These are phyloP conservation scores for Populus hybrid DNA, from an alignment of 441 rosid genomes.

Conservation along the genomic window DNA sequence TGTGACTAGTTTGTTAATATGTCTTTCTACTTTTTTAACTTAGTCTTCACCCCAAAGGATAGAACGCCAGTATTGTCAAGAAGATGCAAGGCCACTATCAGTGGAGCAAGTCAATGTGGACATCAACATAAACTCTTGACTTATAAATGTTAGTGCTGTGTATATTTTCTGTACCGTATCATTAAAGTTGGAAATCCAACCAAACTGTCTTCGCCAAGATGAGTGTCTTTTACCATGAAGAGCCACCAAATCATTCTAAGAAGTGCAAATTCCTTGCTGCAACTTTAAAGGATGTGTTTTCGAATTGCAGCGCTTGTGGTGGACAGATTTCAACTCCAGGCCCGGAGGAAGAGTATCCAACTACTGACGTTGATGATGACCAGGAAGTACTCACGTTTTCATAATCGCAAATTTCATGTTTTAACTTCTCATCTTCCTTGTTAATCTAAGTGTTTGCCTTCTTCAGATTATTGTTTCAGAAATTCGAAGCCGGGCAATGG, in stretches of 20 bases:
- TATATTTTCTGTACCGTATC: slow-evolving; percentile 6
- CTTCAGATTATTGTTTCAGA: slow-evolving; percentile 59
- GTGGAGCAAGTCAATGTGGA: slow-evolving; percentile 24
- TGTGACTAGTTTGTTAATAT: slow-evolving; percentile 23
- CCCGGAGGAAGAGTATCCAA: slow-evolving; percentile 37
- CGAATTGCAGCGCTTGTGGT: slow-evolving; percentile 51
- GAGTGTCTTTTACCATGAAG: slow-evolving; percentile 56
- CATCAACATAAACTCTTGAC: slow-evolving; percentile 24
- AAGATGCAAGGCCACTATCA: slow-evolving; percentile 52
- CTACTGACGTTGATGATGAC: slow-evolving; percentile 44
- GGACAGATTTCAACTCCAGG: slow-evolving; percentile 36
- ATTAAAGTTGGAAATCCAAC: slow-evolving; percentile 4
- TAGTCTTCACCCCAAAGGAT: slow-evolving; percentile 63
- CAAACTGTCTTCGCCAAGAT: slow-evolving; percentile 25
- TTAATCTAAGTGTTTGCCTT: slow-evolving; percentile 6
- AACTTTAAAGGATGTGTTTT: slow-evolving; percentile 59
- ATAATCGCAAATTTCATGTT: neutral
- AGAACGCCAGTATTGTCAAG: slow-evolving; percentile 20
- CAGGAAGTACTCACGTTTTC: slow-evolving; percentile 46
- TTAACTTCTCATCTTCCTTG: neutral
- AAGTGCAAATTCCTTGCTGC: slow-evolving; percentile 49
- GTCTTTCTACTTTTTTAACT: slow-evolving; percentile 27
- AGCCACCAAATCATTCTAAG: slow-evolving; percentile 39
- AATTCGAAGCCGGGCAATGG: slow-evolving; percentile 62
- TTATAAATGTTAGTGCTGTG: slow-evolving; percentile 12